These are phyloP conservation scores for Arthrobotrys conoides DNA, from an alignment of 2,329 filamentous ascomycete genomes.

Conservation along the genomic window DNA sequence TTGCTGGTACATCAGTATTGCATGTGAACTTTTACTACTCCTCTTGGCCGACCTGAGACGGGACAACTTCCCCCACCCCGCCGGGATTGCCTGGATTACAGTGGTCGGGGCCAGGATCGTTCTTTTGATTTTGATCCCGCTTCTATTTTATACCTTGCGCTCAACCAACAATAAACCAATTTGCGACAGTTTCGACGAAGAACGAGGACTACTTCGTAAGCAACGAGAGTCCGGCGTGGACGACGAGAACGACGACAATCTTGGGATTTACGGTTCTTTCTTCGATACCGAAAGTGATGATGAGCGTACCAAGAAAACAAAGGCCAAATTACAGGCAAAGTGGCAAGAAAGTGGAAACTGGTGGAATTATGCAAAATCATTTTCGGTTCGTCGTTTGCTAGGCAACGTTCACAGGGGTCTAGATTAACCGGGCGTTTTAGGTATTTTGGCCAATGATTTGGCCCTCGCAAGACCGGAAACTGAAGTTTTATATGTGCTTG, in stretches of 20 bases:
- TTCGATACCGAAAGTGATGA: conserved; percentile 67
- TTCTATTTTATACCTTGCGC: conserved; percentile 61
- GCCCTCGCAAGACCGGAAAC: conserved; percentile 76
- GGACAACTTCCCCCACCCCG: conserved; percentile 47
- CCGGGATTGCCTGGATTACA: conserved; percentile 48
- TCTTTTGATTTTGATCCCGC: conserved; percentile 62
- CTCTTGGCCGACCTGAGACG: conserved; percentile 66
- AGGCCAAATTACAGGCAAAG: conserved; percentile 76
- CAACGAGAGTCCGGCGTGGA: conserved; percentile 64
- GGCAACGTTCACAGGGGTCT: conserved; percentile 4
- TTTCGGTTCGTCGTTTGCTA: conserved; percentile 69
- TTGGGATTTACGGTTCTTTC: conserved; percentile 65
- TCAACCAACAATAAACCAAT: conserved; percentile 59
- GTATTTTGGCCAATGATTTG: conserved; percentile 84
- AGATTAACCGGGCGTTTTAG: conserved; percentile 66
- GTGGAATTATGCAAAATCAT: conserved; percentile 82
- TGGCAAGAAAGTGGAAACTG: conserved; percentile 82
- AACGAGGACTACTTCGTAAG: conserved; percentile 62
- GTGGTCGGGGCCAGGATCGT: conserved; percentile 59
- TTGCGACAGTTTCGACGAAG: conserved; percentile 62
- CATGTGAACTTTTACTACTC: conserved; percentile 72
- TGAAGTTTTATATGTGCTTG: conserved; percentile 78
- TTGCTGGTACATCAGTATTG: conserved; percentile 74
- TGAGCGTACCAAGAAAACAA: conserved; percentile 70
- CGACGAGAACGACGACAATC: conserved; percentile 69